Evolutionary conservation across 2,329 filamentous ascomycete species (phyloP), one percentile per base, ranked within the genome.

Genomic region (Ophiostoma ulmi): DNA sequence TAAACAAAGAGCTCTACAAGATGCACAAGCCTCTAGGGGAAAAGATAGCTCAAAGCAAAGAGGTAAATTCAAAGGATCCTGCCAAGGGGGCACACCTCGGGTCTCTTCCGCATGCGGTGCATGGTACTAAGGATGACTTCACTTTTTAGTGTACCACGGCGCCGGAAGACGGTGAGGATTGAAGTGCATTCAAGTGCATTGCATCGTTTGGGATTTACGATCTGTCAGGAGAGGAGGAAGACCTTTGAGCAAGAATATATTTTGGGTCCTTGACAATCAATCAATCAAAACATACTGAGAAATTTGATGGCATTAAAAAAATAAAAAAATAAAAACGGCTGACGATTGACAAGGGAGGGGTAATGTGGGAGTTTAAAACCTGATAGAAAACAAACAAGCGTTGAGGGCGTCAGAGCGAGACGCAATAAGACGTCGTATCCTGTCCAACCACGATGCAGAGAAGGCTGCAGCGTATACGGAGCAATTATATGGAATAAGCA

Each of bases 361-460:
- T 26, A 31, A 58, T 26, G n/a, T 26, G 52, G 52, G n/a, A 26
- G n/a, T 1, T 58, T 8, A 26, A 13, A 26, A 31, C n/a, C 0
- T 20, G 11, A 35, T 5, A 13, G 10, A 13, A 26, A 31, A 31
- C 20, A 26, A 61, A 31, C 10, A 55, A 17, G 13, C 8, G n/a
- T 5, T 22, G 20, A 55, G 48, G n/a, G 44, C 14, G 4, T 17
- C 14, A 61, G 31, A 36, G 35, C 39, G 36, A 61, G 48, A 35
- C 67, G 10, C 20, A 58, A 61, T 5, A 41, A 22, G 64, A 13
- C 52, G 64, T 55, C 48, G 80, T 82, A 82, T 79, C 77, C 72
- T 72, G 76, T 80, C 80, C 80, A 81, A 82, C 80, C 80, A 81
- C 77, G 76, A 66, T 26, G n/a, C 69, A 55, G 35, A 44, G 55